Conservation (phyloP, 352 stramenopile genomes). For the Globisporangium cystogenes region DNA sequence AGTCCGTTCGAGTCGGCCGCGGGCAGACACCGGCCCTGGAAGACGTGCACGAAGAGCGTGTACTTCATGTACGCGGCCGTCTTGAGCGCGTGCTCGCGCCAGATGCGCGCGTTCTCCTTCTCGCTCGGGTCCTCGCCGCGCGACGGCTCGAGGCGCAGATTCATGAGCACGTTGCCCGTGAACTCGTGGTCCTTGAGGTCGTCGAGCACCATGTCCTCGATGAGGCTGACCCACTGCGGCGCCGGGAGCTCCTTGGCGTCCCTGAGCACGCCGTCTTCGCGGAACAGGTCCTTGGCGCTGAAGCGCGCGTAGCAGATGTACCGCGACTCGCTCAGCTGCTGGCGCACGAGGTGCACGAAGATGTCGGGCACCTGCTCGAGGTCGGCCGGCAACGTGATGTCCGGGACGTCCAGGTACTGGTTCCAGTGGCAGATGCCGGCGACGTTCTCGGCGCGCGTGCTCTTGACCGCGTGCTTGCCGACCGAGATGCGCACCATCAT, state of each 20-base stretch:
- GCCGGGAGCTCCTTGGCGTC: constrained; percentile 25
- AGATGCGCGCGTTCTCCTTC: constrained; percentile 35
- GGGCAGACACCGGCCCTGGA: constrained; percentile 67
- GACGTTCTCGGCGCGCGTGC: constrained; percentile 48
- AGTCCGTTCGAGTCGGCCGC: constrained; percentile 70
- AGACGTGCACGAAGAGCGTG: constrained; percentile 79
- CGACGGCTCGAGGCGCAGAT: constrained; percentile 48
- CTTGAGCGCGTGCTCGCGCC: constrained; percentile 47
- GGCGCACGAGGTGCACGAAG: constrained; percentile 66
- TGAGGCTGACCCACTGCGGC: constrained; percentile 67
- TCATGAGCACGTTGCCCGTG: constrained; percentile 78
- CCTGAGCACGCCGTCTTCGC: constrained; percentile 23
- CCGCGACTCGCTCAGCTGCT: constrained; percentile 47
- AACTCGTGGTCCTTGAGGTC: constrained; percentile 81
- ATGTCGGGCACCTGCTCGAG: constrained; percentile 75
- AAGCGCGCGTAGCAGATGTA: constrained; percentile 83
- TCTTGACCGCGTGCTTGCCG: constrained; percentile 50
- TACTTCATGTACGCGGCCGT: constrained; percentile 72
- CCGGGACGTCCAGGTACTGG: constrained; percentile 58
- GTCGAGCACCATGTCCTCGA: constrained; percentile 75
- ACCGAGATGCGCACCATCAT: constrained; percentile 77
- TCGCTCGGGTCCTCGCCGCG: constrained; percentile 26
- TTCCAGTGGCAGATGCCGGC: constrained; percentile 76
- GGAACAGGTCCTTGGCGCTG: constrained; percentile 60
- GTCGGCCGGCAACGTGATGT: constrained; percentile 56